Evolutionary conservation across 2,329 filamentous ascomycete species (phyloP).

Genomic region (Dactylellina haptotyla): DNA sequence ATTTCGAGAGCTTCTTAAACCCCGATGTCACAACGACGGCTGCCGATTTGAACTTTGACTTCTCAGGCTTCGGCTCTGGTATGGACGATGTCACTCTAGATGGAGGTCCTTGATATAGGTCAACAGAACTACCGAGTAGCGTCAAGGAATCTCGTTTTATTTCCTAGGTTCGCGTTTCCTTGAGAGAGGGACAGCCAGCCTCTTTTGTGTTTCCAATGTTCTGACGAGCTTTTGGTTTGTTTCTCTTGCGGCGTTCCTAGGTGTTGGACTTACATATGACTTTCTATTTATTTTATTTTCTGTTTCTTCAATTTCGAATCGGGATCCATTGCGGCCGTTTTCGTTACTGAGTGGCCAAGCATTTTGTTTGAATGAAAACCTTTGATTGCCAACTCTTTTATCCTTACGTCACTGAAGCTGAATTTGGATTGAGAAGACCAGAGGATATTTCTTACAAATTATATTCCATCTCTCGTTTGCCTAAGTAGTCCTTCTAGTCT

Average conservation of each 20-base stretch:
- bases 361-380: too few species aligned
- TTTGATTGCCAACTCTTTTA: neutral
- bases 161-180: neutral
- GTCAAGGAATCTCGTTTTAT: conserved; percentile 67
- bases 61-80: conserved; percentile 31
- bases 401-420: neutral
- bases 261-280: conserved; percentile 27
- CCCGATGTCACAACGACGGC: conserved; percentile 61
- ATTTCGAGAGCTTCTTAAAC: conserved; percentile 75
- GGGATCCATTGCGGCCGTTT: too few species aligned
- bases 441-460: neutral
- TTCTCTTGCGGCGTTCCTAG: conserved; percentile 31
- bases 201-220: neutral
- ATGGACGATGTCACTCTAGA: conserved; percentile 47
- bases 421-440: conserved; percentile 12
- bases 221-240: neutral
- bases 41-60: conserved; percentile 55
- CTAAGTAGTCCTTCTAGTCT: neutral
- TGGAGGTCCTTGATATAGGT: conserved; percentile 23
- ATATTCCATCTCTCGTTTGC: neutral
- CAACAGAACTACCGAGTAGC: conserved; percentile 64
- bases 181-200: conserved; percentile 56
- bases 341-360: conserved; percentile 13
- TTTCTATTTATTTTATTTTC: conserved; percentile 11
- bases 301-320: conserved; percentile 10